Evolutionary conservation across 768 basidiomycete species (phyloP).

Genomic region (Coprinellus aureogranulatus): DNA sequence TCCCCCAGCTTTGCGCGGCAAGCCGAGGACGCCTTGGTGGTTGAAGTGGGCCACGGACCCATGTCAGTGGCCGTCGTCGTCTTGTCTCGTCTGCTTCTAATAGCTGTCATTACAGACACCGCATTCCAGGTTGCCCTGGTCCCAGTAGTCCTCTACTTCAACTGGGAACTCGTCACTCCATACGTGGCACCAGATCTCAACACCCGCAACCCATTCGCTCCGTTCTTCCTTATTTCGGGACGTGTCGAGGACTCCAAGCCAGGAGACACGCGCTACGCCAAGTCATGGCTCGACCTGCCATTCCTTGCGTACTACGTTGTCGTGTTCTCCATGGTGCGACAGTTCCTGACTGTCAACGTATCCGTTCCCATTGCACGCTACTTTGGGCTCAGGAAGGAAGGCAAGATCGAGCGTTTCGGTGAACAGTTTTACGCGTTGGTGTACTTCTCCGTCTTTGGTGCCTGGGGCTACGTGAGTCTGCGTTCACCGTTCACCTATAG

Average conservation of each 20-base stretch:
- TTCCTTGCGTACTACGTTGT: conserved; percentile 85
- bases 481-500: background rate
- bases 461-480: conserved; percentile 73
- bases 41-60: conserved; percentile 77
- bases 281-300: conserved; percentile 68
- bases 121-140: conserved; percentile 66
- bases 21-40: conserved; percentile 27
- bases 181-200: conserved; percentile 42
- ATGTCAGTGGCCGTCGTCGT: conserved; percentile 43
- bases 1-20: no score
- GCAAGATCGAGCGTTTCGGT: conserved; percentile 79
- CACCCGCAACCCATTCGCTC: conserved; percentile 66
- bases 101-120: conserved; percentile 39
- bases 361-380: conserved; percentile 65
- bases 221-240: conserved; percentile 71
- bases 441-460: conserved; percentile 72
- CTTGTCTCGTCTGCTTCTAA: background rate
- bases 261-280: conserved; percentile 63
- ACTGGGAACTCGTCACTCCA: conserved; percentile 56
- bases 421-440: conserved; percentile 88
- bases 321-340: conserved; percentile 86
- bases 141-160: conserved; percentile 58
- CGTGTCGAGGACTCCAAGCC: conserved; percentile 49
- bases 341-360: conserved; percentile 63
- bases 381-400: conserved; percentile 63